Evolutionary conservation across 352 stramenopile genomes (phyloP), one percentile per base, ranked within the genome.

Genomic region (Pythium sukuiense): DNA sequence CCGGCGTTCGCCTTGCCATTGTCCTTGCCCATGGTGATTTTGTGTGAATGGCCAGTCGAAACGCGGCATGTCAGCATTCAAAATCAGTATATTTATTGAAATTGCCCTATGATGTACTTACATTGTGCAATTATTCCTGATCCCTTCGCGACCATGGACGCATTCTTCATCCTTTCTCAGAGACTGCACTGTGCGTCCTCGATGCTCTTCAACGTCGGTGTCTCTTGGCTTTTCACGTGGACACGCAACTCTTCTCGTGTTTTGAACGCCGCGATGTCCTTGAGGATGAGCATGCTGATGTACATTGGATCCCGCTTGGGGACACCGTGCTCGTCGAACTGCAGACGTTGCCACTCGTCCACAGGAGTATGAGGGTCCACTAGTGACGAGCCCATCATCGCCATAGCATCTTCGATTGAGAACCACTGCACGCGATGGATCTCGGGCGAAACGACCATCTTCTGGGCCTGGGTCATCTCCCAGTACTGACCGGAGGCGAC

Each of bases 381-480:
- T 9, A 79, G 46, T 33, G 67, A 68, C 13, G 58, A 58, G 3
- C 54, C 55, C 73, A 86, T 81, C 73, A 86, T 79, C 6, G 65
- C 58, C 59, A 89, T 83, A 2, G 77, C 80, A 6, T 70, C 52
- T 3, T 81, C 72, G 33, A 89, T 79, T 13, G 76, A 76, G 45
- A 89, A 84, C 80, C 80, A 89, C 48, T 71, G 59, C 32, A 89
- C 68, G 24, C 71, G 56, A n/a, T 76, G 71, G 41, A 89, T 80
- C 65, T 89, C 80, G 5, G 80, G 80, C 0, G 76, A 87, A 12
- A 88, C 69, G 11, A 50, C 59, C 67, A 85, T 77, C 55, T 86
- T 84, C 55, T 84, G 57, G 1, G 66, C 46, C 3, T 67, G 59
- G 0, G 53, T 70, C 70, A 87, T 72, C 27, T 52, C 13, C 74